Conservation (phyloP, 2,329 filamentous ascomycete species). For the Magnaporthiopsis rhizophila region DNA sequence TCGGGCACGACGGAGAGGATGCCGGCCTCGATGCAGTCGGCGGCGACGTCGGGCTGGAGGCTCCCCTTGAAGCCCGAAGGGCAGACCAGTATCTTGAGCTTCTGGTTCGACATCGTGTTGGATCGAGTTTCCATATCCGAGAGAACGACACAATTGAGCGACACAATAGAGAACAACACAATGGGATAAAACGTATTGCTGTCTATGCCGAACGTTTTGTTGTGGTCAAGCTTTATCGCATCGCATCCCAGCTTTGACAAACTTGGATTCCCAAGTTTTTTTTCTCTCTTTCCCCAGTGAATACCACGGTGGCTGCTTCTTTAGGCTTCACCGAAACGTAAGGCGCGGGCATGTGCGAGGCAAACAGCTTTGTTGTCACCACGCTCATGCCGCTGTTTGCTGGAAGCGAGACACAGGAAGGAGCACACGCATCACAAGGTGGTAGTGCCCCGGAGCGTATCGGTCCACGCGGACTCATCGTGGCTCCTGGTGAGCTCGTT, state of each 20-base stretch:
- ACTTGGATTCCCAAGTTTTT: too few relatives aligned
- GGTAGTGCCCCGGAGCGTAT: too few relatives aligned
- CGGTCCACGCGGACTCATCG: background rate
- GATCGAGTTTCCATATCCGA: background rate
- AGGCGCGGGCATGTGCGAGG: background rate
- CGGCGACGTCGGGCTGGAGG: slow-evolving; percentile 37
- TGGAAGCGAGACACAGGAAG: background rate
- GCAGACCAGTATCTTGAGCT: slow-evolving; percentile 32
- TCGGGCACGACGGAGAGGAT: slow-evolving; percentile 34
- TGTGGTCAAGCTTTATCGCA: background rate
- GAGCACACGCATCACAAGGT: background rate
- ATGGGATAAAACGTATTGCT: too few relatives aligned
- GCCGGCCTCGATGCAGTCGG: slow-evolving; percentile 41
- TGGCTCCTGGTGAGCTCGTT: background rate
- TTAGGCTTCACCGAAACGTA: background rate
- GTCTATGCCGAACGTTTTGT: too few relatives aligned
- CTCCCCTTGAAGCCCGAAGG: slow-evolving; percentile 48
- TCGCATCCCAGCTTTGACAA: background rate
- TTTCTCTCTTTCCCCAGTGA: background rate
- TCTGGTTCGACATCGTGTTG: background rate
- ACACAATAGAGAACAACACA: too few relatives aligned
- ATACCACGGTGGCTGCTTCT: too few relatives aligned
- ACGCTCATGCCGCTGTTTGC: background rate
- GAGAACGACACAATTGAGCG: too few relatives aligned
- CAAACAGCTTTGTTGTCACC: background rate